These are phyloP conservation scores for Vitis vinifera DNA, from an alignment of 164 flowering plant species.

Conservation along the genomic window ASM3070453v1 NC_081817.1:493501-494000, in stretches of 20 bases:
- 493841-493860: constrained; percentile 21
- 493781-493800: no score
- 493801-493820: not conserved
- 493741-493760: not conserved
- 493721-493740: constrained; percentile 16
- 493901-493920: constrained; percentile 24
- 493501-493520: no score
- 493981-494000: no score
- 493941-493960: constrained; percentile 18
- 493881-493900: constrained; percentile 6
- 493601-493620: not conserved
- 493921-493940: constrained; percentile 33
- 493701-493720: constrained; percentile 37
- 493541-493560: no score
- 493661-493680: constrained; percentile 17
- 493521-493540: no score
- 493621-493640: not conserved
- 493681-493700: constrained; percentile 20
- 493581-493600: constrained; percentile 15
- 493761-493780: no score
- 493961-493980: no score
- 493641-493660: not conserved
- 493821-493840: not conserved
- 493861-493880: constrained; percentile 31
- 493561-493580: not conserved